Evolutionary conservation across 441 rosid species (phyloP).

Genomic region (Erodium chrysanthum): DNA sequence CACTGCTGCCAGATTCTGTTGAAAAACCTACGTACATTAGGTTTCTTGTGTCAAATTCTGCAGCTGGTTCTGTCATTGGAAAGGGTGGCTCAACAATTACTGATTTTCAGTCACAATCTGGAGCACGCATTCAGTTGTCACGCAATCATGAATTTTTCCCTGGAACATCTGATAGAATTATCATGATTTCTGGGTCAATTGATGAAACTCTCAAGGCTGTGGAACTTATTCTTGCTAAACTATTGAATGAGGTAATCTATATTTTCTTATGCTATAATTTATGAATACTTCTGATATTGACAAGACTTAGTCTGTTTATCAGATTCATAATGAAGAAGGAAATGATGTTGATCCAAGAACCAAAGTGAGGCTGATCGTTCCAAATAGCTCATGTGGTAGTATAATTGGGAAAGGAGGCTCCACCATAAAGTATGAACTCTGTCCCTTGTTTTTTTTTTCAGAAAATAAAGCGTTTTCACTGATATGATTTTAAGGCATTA

Average conservation of each 20-base stretch:
- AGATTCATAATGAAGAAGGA: constrained; percentile 71
- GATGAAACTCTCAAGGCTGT: constrained; percentile 68
- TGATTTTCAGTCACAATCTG: constrained; percentile 81
- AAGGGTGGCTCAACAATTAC: constrained; percentile 95
- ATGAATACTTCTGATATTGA: constrained; percentile 11
- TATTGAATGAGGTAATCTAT: constrained; percentile 68
- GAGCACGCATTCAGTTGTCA: constrained; percentile 89
- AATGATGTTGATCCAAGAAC: constrained; percentile 66
- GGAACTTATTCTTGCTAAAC: constrained; percentile 74
- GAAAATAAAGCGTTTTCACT: constrained; percentile 16
- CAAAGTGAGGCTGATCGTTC: constrained; percentile 81
- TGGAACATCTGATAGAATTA: constrained; percentile 83
- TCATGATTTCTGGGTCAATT: constrained; percentile 65
- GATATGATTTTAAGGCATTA: neutral
- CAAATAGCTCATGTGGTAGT: constrained; percentile 93
- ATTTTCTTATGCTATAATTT: constrained; percentile 3
- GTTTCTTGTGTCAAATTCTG: constrained; percentile 93
- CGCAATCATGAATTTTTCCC: constrained; percentile 88
- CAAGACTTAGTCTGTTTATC: constrained; percentile 19
- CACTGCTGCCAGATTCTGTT: constrained; percentile 38
- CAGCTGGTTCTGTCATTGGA: constrained; percentile 97
- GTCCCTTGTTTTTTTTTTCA: constrained; percentile 19
- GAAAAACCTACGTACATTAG: constrained; percentile 77
- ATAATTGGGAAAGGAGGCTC: constrained; percentile 98
- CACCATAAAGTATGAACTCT: constrained; percentile 69